Conservation (phyloP, 1,284 basidiomycete genomes). For the Trichosporon ovoides region DNA sequence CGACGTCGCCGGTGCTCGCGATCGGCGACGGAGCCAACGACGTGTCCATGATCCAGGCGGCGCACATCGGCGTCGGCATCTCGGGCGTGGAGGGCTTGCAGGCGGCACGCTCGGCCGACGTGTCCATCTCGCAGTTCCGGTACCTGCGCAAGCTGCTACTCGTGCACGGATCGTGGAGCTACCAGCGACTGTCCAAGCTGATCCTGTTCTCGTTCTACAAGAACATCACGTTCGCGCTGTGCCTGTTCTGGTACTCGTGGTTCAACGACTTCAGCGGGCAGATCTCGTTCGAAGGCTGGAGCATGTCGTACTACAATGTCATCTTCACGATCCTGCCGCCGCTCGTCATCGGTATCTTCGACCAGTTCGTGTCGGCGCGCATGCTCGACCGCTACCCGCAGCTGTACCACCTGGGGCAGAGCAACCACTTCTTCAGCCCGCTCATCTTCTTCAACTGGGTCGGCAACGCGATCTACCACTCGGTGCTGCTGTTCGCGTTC, state of each 20-base stretch:
- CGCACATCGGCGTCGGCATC: slow-evolving; percentile 82
- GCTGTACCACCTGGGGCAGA: slow-evolving; percentile 85
- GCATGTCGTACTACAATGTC: slow-evolving; percentile 88
- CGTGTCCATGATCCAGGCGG: slow-evolving; percentile 59
- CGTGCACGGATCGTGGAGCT: slow-evolving; percentile 98
- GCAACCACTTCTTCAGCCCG: slow-evolving; percentile 85
- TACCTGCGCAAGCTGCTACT: slow-evolving; percentile 91
- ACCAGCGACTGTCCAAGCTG: slow-evolving; percentile 87
- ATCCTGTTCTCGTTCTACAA: slow-evolving; percentile 95
- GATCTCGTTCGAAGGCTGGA: slow-evolving; percentile 98
- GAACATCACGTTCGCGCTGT: slow-evolving; percentile 97
- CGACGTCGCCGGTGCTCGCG: slow-evolving; percentile 82
- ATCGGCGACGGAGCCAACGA: slow-evolving; percentile 68
- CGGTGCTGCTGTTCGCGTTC: slow-evolving; percentile 77
- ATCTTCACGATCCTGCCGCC: slow-evolving; percentile 92
- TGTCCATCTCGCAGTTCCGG: slow-evolving; percentile 98
- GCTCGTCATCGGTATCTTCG: slow-evolving; percentile 93
- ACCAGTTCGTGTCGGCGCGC: slow-evolving; percentile 94
- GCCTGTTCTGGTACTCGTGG: slow-evolving; percentile 97
- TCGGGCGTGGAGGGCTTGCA: slow-evolving; percentile 98
- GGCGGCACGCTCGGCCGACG: slow-evolving; percentile 92
- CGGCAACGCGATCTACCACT: slow-evolving; percentile 88
- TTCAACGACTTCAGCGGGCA: slow-evolving; percentile 99
- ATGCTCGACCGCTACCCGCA: slow-evolving; percentile 97
- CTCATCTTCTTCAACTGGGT: slow-evolving; percentile 95